phyloP scores from a whole-genome alignment of 192 early-diverging fungal species.

The Coemansia sp. region DNA sequence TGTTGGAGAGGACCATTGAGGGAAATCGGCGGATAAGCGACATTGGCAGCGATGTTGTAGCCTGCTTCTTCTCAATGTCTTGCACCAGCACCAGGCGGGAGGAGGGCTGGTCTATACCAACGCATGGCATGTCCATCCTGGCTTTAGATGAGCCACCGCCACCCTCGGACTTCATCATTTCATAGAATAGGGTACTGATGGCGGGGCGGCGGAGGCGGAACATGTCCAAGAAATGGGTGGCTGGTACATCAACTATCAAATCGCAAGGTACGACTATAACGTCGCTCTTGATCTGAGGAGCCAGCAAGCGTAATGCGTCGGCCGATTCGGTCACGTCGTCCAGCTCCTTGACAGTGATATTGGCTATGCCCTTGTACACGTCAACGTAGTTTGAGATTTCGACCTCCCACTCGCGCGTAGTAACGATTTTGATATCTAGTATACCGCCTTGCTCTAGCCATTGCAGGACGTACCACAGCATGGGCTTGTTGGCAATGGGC shows the following conservation, averaged over 20 bases:
- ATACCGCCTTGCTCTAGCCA: slow-evolving; percentile 91
- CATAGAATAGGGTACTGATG: slow-evolving; percentile 80
- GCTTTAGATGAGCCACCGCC: slow-evolving; percentile 55
- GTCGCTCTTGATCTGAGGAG: slow-evolving; percentile 84
- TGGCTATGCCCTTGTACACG: slow-evolving; percentile 58
- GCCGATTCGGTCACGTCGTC: slow-evolving; percentile 72
- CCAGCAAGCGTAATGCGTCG: slow-evolving; percentile 75
- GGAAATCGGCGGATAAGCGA: slow-evolving; percentile 74
- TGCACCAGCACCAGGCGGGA: slow-evolving; percentile 51
- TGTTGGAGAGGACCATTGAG: slow-evolving; percentile 70
- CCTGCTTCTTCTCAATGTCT: slow-evolving; percentile 8
- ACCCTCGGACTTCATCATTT: slow-evolving; percentile 69
- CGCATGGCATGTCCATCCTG: slow-evolving; percentile 15
- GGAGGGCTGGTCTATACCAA: slow-evolving; percentile 52
- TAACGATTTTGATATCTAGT: slow-evolving; percentile 71
- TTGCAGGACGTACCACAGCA: slow-evolving; percentile 89
- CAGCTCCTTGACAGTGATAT: slow-evolving; percentile 42
- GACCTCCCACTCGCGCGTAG: slow-evolving; percentile 62
- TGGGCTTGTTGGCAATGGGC: slow-evolving; percentile 92
- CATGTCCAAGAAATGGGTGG: slow-evolving; percentile 80
- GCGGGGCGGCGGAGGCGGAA: slow-evolving; percentile 79
- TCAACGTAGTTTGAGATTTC: slow-evolving; percentile 55
- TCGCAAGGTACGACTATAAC: slow-evolving; percentile 94
- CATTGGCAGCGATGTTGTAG: slow-evolving; percentile 33
- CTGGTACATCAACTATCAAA: slow-evolving; percentile 78